Conservation (phyloP, 306 rosid species). For the Medicago truncatula region MtrunA17r5.0-ANR NC_053047.1:18989001-18989500, state of each 20-base stretch:
- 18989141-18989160: background rate
- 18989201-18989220: slow-evolving; percentile 76
- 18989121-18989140: background rate
- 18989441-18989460: slow-evolving; percentile 40
- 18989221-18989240: slow-evolving; percentile 68
- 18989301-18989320: slow-evolving; percentile 52
- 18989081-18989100: background rate
- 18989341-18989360: background rate
- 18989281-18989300: slow-evolving; percentile 73
- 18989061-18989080: background rate
- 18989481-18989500: slow-evolving; percentile 30
- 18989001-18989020: background rate
- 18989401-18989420: slow-evolving; percentile 59
- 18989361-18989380: background rate
- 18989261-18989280: slow-evolving; percentile 57
- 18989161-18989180: background rate
- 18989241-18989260: slow-evolving; percentile 70
- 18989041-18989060: background rate
- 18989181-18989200: slow-evolving; percentile 63
- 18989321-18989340: background rate
- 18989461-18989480: slow-evolving; percentile 35
- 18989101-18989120: background rate
- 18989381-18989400: background rate
- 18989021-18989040: background rate
- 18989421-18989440: slow-evolving; percentile 7